Conservation (phyloP, 495 filamentous ascomycete genomes). For the Talaromyces ruber region DNA sequence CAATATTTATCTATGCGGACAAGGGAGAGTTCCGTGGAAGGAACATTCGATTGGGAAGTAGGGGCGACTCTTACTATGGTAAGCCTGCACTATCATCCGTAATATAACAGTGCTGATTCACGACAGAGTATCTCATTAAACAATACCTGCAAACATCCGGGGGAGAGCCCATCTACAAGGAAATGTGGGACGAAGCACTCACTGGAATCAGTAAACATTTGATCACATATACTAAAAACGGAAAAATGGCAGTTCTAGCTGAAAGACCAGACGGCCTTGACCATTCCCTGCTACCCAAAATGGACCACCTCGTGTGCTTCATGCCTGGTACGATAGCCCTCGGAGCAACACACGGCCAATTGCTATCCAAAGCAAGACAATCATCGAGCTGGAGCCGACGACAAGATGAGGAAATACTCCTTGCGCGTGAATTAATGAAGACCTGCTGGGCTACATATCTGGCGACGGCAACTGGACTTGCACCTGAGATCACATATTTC, state of each 20-base stretch:
- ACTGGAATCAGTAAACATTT: constrained; percentile 84
- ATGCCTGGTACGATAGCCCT: constrained; percentile 94
- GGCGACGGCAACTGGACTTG: constrained; percentile 76
- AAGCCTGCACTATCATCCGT: constrained; percentile 10
- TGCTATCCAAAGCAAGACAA: constrained; percentile 65
- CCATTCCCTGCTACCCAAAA: constrained; percentile 64
- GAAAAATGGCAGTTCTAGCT: constrained; percentile 73
- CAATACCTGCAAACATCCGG: constrained; percentile 89
- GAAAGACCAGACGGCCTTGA: constrained; percentile 74
- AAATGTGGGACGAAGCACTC: constrained; percentile 88
- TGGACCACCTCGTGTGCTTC: constrained; percentile 98
- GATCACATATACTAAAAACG: constrained; percentile 74
- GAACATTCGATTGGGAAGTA: constrained; percentile 85
- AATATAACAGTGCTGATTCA: constrained; percentile 4
- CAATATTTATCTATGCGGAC: constrained; percentile 81
- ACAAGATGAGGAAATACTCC: constrained; percentile 76
- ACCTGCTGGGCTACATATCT: constrained; percentile 98
- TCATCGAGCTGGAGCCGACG: constrained; percentile 61
- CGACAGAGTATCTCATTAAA: constrained; percentile 84
- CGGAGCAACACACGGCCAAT: constrained; percentile 70
- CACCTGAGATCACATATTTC: constrained; percentile 89
- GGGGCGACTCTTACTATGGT: constrained; percentile 94
- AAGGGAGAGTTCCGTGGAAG: constrained; percentile 67
- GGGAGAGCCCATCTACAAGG: constrained; percentile 76
- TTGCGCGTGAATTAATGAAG: constrained; percentile 85